Base-by-base conservation (phyloP, 2,329 filamentous ascomycete genomes). In the Colletotrichum caudatum region DNA sequence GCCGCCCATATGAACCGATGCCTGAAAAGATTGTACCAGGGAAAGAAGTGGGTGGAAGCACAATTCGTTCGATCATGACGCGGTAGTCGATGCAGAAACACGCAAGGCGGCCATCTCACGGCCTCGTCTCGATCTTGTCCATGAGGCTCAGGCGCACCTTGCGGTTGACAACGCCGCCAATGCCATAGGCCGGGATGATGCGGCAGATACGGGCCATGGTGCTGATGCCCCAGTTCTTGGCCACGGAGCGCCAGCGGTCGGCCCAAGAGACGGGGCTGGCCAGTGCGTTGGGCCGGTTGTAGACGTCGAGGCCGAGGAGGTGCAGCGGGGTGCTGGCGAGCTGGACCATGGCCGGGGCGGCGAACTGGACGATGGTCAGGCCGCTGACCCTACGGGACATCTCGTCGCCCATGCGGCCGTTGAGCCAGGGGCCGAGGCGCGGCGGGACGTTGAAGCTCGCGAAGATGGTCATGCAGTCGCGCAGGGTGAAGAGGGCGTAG, bases 391-490 rank as follows among this genome's bases (percentile, higher is more conserved):
- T 76, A 60, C 78, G 83, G 20, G 90, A 82, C 41, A 90, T 80
- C 73, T 88, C 87, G 67, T 86, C 84, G 61, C 79, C 82, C 73
- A 92, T 78, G 37, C 85, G 84, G 23, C 86, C 82, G 18, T 87
- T 88, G 26, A 97, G 83, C 7, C 84, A 81, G 0, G 94, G 94
- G 0, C 93, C 93, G 12, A 98, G 85, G 2, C 96, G 78, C 0
- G 93, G 89, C 0, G 95, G 95, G 2, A 97, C 84, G 79, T 98
- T 98, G 87, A 98, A 98, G 16, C 90, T 93, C 5, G 94, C 94
- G 80, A 97, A 97, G 76, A 97, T 94, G 63, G 95, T 97, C 73
- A 97, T 83, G 81, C 92, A 94, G 83, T 98, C 95, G 76, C 95
- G 90, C 66, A 92, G 78, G 3, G 93, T 91, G 84, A 97, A 98